Conservation (phyloP, 78 protist genomes). For the Dictyostelium citrinum region DNA sequence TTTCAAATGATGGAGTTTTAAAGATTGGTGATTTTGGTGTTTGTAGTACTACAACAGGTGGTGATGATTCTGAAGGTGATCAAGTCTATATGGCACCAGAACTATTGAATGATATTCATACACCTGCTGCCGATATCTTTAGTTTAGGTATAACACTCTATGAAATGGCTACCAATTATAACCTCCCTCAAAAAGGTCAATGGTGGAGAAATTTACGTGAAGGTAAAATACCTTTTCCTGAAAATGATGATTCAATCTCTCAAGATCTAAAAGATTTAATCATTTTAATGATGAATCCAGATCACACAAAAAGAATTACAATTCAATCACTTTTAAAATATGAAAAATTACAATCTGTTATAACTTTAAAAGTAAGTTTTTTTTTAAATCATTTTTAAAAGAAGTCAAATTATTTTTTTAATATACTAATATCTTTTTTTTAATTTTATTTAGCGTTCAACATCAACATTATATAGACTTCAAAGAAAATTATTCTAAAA, state of each 20-base stretch:
- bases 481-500: conserved; percentile 11
- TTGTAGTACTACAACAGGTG: background rate
- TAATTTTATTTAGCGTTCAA: background rate
- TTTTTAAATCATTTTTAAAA: too few relatives aligned
- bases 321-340: conserved; percentile 4
- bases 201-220: conserved; percentile 64
- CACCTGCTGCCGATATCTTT: conserved; percentile 59
- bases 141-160: conserved; percentile 56
- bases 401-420: too few relatives aligned
- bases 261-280: conserved; percentile 19
- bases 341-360: background rate
- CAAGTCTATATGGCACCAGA: conserved; percentile 70
- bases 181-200: conserved; percentile 29
- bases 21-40: conserved; percentile 91
- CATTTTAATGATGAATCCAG: conserved; percentile 43
- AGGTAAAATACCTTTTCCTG: conserved; percentile 37
- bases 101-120: conserved; percentile 9
- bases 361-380: background rate
- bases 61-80: conserved; percentile 53
- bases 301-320: conserved; percentile 31
- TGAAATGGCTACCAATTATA: conserved; percentile 41
- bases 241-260: background rate
- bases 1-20: conserved; percentile 43
- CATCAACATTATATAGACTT: conserved; percentile 1
- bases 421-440: background rate